phyloP scores from a whole-genome alignment of 2,329 filamentous ascomycete genomes.

The Sclerotinia nivalis region DNA sequence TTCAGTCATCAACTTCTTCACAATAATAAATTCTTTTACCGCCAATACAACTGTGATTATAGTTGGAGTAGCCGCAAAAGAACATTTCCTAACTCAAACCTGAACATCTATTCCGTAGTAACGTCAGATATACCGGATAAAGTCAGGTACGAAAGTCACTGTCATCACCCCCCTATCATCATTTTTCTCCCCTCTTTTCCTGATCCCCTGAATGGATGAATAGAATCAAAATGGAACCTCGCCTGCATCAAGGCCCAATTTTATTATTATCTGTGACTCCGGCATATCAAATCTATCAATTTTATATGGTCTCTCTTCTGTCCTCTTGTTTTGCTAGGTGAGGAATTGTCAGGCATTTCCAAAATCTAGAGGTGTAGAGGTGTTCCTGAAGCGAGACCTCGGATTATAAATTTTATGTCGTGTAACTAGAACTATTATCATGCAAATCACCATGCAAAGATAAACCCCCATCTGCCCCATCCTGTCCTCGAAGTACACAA shows the following conservation, averaged over 20 bases:
- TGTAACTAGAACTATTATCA: conserved; percentile 19
- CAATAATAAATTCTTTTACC: conserved; percentile 11
- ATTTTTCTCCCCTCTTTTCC: neutral
- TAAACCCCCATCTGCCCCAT: conserved; percentile 8
- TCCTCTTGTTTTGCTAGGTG: neutral
- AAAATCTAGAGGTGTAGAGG: neutral
- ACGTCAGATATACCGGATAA: conserved; percentile 8
- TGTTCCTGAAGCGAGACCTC: conserved; percentile 21
- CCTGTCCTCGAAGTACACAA: conserved; percentile 2
- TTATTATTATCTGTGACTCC: neutral
- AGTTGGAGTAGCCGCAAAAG: neutral
- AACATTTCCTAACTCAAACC: neutral
- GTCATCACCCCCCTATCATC: conserved; percentile 8
- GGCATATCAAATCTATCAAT: conserved; percentile 10
- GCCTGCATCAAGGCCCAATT: conserved; percentile 10
- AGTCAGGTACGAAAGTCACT: conserved; percentile 6
- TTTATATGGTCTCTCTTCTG: conserved; percentile 1
- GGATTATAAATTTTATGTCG: conserved; percentile 7
- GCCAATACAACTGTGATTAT: conserved; percentile 12
- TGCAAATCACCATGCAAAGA: conserved; percentile 19
- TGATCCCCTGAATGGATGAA: conserved; percentile 14
- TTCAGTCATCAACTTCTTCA: conserved; percentile 6
- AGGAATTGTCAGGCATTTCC: conserved; percentile 11
- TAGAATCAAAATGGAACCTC: conserved; percentile 10
- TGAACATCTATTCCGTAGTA: neutral